Percentiles rank a stretch among this genome's conserved stretches.
Evolutionary conservation across 176 grass and related monocot genomes (phyloP).

Genomic region (Themeda triandra): DNA sequence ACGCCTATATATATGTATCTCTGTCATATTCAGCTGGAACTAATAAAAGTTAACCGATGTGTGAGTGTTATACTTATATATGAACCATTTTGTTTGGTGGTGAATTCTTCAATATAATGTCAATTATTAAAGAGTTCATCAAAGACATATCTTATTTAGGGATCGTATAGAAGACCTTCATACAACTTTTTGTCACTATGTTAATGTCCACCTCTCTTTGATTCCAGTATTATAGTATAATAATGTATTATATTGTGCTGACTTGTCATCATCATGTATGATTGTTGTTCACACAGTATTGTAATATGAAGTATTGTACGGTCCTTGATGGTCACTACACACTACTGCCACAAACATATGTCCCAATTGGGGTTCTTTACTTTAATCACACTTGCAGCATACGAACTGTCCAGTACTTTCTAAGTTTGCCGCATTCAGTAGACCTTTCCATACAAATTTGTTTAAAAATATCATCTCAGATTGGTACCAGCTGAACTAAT

Average conservation of each 20-base stretch:
- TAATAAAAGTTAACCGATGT: not conserved
- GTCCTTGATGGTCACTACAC: not conserved
- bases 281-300: not conserved
- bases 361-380: constrained; percentile 21
- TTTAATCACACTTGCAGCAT: constrained; percentile 45
- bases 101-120: constrained; percentile 15
- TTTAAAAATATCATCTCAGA: not conserved
- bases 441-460: constrained; percentile 31
- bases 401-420: constrained; percentile 16
- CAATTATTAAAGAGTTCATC: not conserved
- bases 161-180: not conserved
- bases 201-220: constrained; percentile 4
- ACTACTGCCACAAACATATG: constrained; percentile 1
- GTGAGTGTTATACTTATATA: not conserved
- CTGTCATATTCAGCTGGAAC: not conserved
- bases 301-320: not conserved
- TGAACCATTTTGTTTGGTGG: not conserved
- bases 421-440: constrained; percentile 16
- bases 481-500: constrained; percentile 8
- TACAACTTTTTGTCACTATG: constrained; percentile 32
- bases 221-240: constrained; percentile 21
- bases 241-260: constrained; percentile 2
- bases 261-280: not conserved
- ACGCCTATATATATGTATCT: not conserved
- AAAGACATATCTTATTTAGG: not conserved